Base-by-base conservation (phyloP, 306 rosid genomes). In the Dryas octopetala region DNA sequence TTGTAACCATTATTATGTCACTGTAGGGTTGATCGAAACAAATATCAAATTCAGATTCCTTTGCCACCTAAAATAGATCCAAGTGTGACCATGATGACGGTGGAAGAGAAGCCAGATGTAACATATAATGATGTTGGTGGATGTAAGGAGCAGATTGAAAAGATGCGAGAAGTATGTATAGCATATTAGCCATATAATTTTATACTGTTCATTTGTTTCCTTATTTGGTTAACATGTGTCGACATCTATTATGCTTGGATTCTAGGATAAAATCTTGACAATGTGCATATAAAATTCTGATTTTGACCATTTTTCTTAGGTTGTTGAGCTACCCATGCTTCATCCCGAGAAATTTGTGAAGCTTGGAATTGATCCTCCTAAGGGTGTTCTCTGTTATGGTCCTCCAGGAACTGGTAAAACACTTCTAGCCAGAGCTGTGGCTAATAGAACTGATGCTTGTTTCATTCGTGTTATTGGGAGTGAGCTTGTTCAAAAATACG, bases 401-500 rank as follows among this genome's bases (percentile, higher is more conserved):
- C 98, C 99, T 49, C 99, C 99, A 4, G 99, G 99, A 76, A 96
- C 99, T 2, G 99, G 99, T 44, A 96, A 96, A 82, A 96, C 99
- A n/a, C 98, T 92, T 82, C 69, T 96, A 50, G 99, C 99, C 40
- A 87, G 98, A 84, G 99, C 98, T 84, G 99, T 96, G 68, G 99
- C 99, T 43, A 96, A 96, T 74, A 86, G 99, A 83, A 96, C 99
- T 17, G 98, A 96, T 89, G 99, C 99, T 38, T 96, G 99, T 64
- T 96, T 96, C 77, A 92, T 96, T 19, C 94, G 99, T 78, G 99
- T 96, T 53, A 96, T 96, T 84, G 99, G 99, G 72, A 96, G 99
- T 83, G 99, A 96, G 78, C 94, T 96, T 49, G 99, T 96, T 73
- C 99, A 96, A 79, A 96, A 96, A 76, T 96, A 96, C 17, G 98